A percentile compares a stretch with the other conserved stretches of the same genome.
These are phyloP conservation scores for Crithidia mellificae DNA, from an alignment of 208 protist genomes.

Conservation along the genomic window DNA sequence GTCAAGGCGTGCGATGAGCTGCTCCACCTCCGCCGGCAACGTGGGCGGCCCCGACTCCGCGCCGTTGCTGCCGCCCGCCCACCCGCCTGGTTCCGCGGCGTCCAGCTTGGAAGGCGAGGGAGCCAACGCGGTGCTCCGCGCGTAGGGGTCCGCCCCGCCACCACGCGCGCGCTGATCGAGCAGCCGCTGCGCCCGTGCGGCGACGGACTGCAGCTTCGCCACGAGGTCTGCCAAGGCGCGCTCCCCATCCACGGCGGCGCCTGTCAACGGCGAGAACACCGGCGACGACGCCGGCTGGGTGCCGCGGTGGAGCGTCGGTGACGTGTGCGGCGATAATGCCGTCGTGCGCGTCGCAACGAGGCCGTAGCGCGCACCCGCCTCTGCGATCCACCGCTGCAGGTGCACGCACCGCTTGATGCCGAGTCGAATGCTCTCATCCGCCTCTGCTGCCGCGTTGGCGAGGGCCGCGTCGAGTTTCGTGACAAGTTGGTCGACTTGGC, in stretches of 20 bases:
- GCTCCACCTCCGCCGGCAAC: constrained; percentile 36
- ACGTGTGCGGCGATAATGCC: background rate
- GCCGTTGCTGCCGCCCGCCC: background rate
- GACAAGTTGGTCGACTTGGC: constrained; percentile 19
- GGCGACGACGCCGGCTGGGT: too few relatives aligned
- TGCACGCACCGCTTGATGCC: constrained; percentile 29
- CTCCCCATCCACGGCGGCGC: background rate
- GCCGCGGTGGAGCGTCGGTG: too few relatives aligned
- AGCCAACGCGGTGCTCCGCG: too few relatives aligned
- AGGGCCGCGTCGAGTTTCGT: constrained; percentile 11
- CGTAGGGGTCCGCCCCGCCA: constrained; percentile 7
- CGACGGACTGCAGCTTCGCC: constrained; percentile 3
- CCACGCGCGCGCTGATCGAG: constrained; percentile 11
- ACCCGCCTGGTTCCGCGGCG: background rate
- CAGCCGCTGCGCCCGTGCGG: constrained; percentile 11
- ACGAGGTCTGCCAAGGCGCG: background rate
- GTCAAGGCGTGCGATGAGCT: constrained; percentile 22
- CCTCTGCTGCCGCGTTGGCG: background rate
- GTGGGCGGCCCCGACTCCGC: background rate
- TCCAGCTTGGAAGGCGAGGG: too few relatives aligned
- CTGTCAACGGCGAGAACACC: too few relatives aligned
- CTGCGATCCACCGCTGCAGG: constrained; percentile 22
- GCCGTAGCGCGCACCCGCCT: constrained; percentile 11
- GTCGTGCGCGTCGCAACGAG: background rate
- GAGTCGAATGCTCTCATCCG: constrained; percentile 26